Evolutionary conservation across 2,329 filamentous ascomycete genomes (phyloP).

Genomic region (Pestalotiopsis sp.): DNA sequence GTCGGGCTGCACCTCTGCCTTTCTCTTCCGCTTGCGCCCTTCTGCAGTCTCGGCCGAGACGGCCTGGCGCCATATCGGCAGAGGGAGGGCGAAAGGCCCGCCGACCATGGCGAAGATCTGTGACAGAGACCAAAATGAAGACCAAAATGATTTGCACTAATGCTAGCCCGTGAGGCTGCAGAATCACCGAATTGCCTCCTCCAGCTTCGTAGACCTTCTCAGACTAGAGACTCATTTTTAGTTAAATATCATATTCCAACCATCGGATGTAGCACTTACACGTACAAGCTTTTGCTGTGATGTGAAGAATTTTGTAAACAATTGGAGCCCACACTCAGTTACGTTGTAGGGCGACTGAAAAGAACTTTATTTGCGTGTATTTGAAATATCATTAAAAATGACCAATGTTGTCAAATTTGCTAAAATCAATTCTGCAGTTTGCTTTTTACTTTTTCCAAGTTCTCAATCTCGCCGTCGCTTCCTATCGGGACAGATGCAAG

Average conservation of each 20-base stretch:
- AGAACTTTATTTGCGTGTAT: background rate
- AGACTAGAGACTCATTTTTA: background rate
- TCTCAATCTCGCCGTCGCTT: background rate
- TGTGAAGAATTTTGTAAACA: background rate
- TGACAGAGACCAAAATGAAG: background rate
- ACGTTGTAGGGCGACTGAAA: background rate
- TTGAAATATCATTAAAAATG: background rate
- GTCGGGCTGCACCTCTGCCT: constrained; percentile 14
- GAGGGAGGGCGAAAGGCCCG: constrained; percentile 31
- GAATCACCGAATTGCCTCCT: background rate
- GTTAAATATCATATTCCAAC: background rate
- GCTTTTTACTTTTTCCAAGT: background rate
- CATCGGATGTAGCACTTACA: background rate
- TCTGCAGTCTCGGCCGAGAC: constrained; percentile 17
- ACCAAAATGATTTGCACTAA: background rate
- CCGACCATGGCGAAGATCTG: background rate
- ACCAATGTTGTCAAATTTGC: background rate
- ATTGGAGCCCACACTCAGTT: background rate
- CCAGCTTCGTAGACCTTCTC: background rate
- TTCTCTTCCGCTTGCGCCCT: constrained; percentile 35
- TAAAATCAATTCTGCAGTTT: background rate
- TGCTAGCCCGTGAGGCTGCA: background rate
- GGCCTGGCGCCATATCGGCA: constrained; percentile 30
- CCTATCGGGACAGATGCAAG: background rate
- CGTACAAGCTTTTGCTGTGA: background rate